phyloP scores from a whole-genome alignment of 805 yeast genomes.

The Starmerella floris region DNA sequence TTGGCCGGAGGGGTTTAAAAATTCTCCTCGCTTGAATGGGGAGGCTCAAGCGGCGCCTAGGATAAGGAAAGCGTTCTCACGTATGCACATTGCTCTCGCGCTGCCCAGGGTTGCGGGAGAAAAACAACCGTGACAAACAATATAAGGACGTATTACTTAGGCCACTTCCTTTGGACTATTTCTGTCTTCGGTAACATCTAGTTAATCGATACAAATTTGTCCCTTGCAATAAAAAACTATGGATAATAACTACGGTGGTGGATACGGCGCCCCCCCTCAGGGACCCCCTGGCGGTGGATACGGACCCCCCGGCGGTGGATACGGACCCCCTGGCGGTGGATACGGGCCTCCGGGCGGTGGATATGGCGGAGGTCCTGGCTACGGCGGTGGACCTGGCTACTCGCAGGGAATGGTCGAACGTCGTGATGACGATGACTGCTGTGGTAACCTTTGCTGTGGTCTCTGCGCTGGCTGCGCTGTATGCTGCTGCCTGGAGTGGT shows the following conservation, averaged over 20 bases:
- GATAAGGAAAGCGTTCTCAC: too few species aligned
- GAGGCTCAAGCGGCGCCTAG: too few species aligned
- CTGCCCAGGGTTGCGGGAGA: too few species aligned
- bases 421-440: conserved; percentile 10
- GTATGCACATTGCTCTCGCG: too few species aligned
- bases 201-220: too few species aligned
- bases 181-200: too few species aligned
- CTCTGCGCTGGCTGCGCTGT: conserved; percentile 27
- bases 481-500: conserved; percentile 26
- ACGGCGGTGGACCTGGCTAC: conserved; percentile 1
- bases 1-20: too few species aligned
- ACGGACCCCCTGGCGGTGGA: background rate
- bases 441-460: conserved; percentile 27
- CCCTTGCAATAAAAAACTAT: background rate
- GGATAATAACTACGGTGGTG: background rate
- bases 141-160: too few species aligned
- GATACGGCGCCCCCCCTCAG: background rate
- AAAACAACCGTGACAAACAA: too few species aligned
- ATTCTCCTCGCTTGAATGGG: too few species aligned
- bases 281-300: background rate
- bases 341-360: conserved; percentile 12
- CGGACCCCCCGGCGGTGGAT: background rate
- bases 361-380: background rate
- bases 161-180: too few species aligned
- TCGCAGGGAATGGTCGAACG: conserved; percentile 5